Base-by-base conservation (phyloP, 257 asterid genomes). In the Primulina huaijiensis region DNA sequence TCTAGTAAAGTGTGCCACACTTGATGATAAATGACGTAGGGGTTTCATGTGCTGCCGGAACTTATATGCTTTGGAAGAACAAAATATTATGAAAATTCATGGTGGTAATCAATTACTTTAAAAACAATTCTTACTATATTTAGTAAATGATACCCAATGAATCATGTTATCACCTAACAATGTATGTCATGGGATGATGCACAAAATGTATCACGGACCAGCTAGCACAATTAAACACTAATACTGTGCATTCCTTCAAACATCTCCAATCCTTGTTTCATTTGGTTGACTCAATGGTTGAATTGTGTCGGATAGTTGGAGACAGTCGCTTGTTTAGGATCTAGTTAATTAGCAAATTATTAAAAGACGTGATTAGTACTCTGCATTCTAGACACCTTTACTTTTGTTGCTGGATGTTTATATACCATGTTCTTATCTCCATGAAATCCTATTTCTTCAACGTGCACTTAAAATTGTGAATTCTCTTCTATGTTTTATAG, bases 401-500 rank as follows among this genome's bases (percentile, higher is more conserved):
- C 55, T 46, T 46, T 46, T 46, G 55, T 46, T 46, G 19, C 19
- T 46, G 55, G 55, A 46, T 46, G 4, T 46, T 46, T 46, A 46
- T 46, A 33, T 29, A 29, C 6, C 14, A 55, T 30, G 21, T 53
- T 30, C 14, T 16, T 11, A 50, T 25, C 31, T 31, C 33, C 58
- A 52, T 37, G 27, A 59, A 33, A 34, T 37, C 25, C 11, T 25
- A 21, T 63, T n/a, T 25, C 25, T 12, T 14, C 63, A 25, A n/a
- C 4, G 56, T 8, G 46, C 23, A 65, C 60, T 23, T 43, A 65
- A 57, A 55, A 43, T 46, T 46, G 55, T 46, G 19, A 67, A 66
- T 17, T 31, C 14, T 61, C 53, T 53, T 27, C 58, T 35, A 25
- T 63, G 64, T 60, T 64, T 71, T 76, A 60, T 75, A 93, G 99